Base-by-base conservation (phyloP, 176 grass and related monocot species). In the Phoenix dactylifera region DNA sequence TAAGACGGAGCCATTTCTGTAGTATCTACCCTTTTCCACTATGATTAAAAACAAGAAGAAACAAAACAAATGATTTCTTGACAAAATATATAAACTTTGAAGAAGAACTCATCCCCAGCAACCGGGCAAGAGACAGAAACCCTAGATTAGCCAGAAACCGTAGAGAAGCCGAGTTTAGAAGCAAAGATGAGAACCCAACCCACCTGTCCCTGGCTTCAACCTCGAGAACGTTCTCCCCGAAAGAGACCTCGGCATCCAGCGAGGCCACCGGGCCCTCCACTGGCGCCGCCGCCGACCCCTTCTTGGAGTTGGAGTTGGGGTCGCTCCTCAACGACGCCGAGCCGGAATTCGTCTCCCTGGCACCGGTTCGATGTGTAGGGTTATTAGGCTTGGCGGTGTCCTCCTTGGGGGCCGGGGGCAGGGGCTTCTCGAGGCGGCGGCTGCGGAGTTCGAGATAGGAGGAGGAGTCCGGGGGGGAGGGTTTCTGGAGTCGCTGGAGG, bases 391-490 rank as follows among this genome's bases (percentile, higher is more conserved):
- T 18, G 29, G 39, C 58, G 7, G 50, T 60, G 35, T 22, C 56
- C 22, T 71, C 79, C 74, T 76, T 94, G 15, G n/a, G 9, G 22
- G 25, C 18, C 16, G 49, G 50, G 0, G 57, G 65, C 1, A 58
- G 57, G 4, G 71, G 74, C 74, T 96, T 96, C 83, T 89, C 91
- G 24, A 96, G 80, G 73, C 80, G 70, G 70, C 91, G 51, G 80
- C 80, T 96, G 59, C 91, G 72, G 50, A 96, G 86, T 69, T 96
- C 77, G 62, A 96, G 80, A 69, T 82, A 96, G 50, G 68, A 48
- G 72, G 0, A 52, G 19, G 60, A 39, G 55, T 22, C 50, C 65
- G 50, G 72, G 16, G 66, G 57, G 14, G 55, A 69, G 26, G 69
- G 80, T 63, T 19, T 77, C 61, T 77, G 77, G 50, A 59, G 54